Base-by-base conservation (phyloP, 768 basidiomycete genomes). In the Mycena olivaceomarginata region DNA sequence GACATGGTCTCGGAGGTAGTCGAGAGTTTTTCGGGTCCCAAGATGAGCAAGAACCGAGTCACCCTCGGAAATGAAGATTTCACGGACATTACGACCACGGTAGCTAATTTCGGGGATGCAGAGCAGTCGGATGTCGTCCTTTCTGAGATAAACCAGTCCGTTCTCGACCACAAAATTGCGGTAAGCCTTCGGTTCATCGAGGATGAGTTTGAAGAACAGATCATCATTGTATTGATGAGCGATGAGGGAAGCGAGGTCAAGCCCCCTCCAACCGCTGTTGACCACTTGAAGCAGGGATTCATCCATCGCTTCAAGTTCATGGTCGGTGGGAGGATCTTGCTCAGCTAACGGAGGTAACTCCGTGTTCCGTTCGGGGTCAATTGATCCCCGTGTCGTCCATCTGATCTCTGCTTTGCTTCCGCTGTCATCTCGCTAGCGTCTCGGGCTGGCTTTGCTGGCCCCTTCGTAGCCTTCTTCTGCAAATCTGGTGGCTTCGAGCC, bases 11-110 rank as follows among this genome's bases (percentile, higher is more conserved):
- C 74, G 59, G 11, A 75, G 60, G 25, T 82, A 84, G 7, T 70
- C 63, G 1, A 81, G 31, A 9, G 83, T 84, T 72, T 84, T 84
- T 15, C 51, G 6, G 72, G 40, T n/a, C 83, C 83, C 8, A 84
- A 60, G 57, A n/a, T 84, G 83, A 6, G 82, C 82, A 1, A 83
- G 66, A 11, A 83, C 56, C 2, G 79, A 83, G 48, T 84, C 82
- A 9, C 80, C 81, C 39, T 83, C 82, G 0, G 80, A 79, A 15
- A 83, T 83, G 4, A 83, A 37, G 12, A 81, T 77, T 56, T 84
- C 82, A 4, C 81, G 12, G 15, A n/a, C n/a, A n/a, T 78, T 39
- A 2, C 41, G 74, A 16, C 48, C 62, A 0, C 40, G 57, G 53
- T 69, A 75, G 4, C 25, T 43, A 2, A 75, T 40, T 31, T 81